phyloP scores from a whole-genome alignment of 2,329 filamentous ascomycete species.

The Cladophialophora yegresii region DNA sequence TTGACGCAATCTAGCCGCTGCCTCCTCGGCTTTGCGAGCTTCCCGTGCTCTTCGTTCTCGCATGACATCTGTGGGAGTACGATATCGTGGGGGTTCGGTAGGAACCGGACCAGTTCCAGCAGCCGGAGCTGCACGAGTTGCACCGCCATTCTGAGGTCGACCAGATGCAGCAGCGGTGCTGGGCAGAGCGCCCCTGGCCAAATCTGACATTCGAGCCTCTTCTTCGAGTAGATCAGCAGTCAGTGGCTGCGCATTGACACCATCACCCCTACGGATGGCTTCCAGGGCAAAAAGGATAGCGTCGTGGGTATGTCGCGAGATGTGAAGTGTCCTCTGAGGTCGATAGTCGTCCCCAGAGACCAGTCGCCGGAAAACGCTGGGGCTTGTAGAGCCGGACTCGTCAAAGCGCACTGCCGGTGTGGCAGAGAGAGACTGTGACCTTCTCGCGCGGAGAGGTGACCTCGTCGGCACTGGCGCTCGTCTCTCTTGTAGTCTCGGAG shows the following conservation, averaged over 20 bases:
- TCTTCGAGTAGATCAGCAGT: constrained; percentile 83
- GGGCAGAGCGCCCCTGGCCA: constrained; percentile 62
- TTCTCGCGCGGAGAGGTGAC: constrained; percentile 33
- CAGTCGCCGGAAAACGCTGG: constrained; percentile 41
- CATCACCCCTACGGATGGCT: constrained; percentile 63
- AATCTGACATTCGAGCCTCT: constrained; percentile 87
- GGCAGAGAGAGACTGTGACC: constrained; percentile 32
- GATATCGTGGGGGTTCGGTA: constrained; percentile 62
- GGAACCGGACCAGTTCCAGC: constrained; percentile 51
- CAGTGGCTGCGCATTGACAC: constrained; percentile 64
- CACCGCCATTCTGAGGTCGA: constrained; percentile 59
- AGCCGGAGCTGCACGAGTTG: constrained; percentile 49
- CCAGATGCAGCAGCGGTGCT: constrained; percentile 52
- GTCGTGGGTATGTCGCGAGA: constrained; percentile 81
- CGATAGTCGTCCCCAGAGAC: constrained; percentile 52
- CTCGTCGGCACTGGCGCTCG: constrained; percentile 41
- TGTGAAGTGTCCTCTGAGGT: constrained; percentile 56
- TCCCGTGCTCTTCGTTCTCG: constrained; percentile 78
- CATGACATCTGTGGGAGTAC: constrained; percentile 90
- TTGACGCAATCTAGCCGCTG: constrained; percentile 59
- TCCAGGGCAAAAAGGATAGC: constrained; percentile 91
- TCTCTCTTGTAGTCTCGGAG: constrained; percentile 52
- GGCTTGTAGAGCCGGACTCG: constrained; percentile 37
- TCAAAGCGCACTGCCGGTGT: constrained; percentile 27
- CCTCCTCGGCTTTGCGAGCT: constrained; percentile 67